phyloP scores from a whole-genome alignment of 768 basidiomycete species.

The Solioccasus polychromus region DNA sequence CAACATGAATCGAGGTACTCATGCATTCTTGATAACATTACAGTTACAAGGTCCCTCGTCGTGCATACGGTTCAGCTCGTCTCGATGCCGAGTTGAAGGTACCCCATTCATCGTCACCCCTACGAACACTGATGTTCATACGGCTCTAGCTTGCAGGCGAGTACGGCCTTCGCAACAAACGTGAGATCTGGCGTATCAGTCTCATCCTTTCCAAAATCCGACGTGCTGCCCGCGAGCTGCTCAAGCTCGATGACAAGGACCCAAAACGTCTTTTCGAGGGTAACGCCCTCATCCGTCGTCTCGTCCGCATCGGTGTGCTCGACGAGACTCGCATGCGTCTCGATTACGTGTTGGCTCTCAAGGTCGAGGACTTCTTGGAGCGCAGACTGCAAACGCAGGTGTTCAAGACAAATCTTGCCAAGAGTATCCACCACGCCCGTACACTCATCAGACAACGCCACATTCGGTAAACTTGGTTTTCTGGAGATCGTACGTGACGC shows the following conservation, averaged over 20 bases:
- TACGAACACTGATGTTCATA: slow-evolving; percentile 2
- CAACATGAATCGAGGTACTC: slow-evolving; percentile 64
- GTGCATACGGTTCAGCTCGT: slow-evolving; percentile 95
- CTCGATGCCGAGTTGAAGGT: slow-evolving; percentile 99
- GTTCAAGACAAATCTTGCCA: slow-evolving; percentile 97
- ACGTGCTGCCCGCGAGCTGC: slow-evolving; percentile 99
- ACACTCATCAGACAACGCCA: slow-evolving; percentile 97
- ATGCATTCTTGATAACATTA: slow-evolving; percentile 52
- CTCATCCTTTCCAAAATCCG: slow-evolving; percentile 99
- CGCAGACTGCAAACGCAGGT: slow-evolving; percentile 98
- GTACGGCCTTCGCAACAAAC: slow-evolving; percentile 99
- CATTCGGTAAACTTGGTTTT: slow-evolving; percentile 70
- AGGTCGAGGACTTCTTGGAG: slow-evolving; percentile 99
- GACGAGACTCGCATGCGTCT: slow-evolving; percentile 99
- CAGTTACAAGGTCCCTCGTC: slow-evolving; percentile 98
- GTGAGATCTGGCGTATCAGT: slow-evolving; percentile 99
- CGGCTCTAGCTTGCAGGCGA: slow-evolving; percentile 88
- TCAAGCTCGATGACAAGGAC: slow-evolving; percentile 99
- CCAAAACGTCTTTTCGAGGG: slow-evolving; percentile 99
- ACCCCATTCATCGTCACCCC: slow-evolving; percentile 2
- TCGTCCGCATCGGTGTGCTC: slow-evolving; percentile 99
- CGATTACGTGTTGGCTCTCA: slow-evolving; percentile 99
- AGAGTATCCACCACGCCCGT: slow-evolving; percentile 98
- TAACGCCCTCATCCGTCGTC: slow-evolving; percentile 92
- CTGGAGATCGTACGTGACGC: not conserved